phyloP scores from a whole-genome alignment of 805 yeast genomes.

The Candida alai region DNA sequence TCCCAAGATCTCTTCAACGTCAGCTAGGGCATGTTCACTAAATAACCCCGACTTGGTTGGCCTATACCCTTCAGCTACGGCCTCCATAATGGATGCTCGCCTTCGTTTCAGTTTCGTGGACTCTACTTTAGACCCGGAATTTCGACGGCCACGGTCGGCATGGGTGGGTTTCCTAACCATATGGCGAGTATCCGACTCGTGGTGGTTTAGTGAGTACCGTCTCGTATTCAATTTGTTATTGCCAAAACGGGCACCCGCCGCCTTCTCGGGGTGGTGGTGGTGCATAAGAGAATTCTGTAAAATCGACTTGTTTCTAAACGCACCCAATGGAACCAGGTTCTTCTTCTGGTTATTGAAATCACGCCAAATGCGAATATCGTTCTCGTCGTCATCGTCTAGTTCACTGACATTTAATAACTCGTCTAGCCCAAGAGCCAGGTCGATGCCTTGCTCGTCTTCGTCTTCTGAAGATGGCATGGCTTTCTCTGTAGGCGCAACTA shows the following conservation, averaged over 20 bases:
- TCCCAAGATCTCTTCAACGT: slow-evolving; percentile 66
- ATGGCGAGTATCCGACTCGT: slow-evolving; percentile 9
- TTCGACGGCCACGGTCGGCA: neutral
- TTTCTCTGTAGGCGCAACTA: slow-evolving; percentile 13
- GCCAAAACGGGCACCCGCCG: slow-evolving; percentile 1
- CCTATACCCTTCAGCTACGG: slow-evolving; percentile 70
- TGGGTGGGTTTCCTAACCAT: slow-evolving; percentile 5
- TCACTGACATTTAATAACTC: slow-evolving; percentile 87
- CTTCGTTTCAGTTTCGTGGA: slow-evolving; percentile 40
- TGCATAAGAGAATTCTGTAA: slow-evolving; percentile 24
- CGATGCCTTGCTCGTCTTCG: slow-evolving; percentile 12
- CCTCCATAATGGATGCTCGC: slow-evolving; percentile 68
- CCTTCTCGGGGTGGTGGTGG: slow-evolving; percentile 5
- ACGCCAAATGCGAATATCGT: slow-evolving; percentile 47
- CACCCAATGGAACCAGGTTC: slow-evolving; percentile 69
- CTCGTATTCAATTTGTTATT: slow-evolving; percentile 25
- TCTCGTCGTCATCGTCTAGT: slow-evolving; percentile 66
- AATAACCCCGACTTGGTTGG: slow-evolving; percentile 74
- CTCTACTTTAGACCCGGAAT: neutral
- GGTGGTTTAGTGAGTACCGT: slow-evolving; percentile 17
- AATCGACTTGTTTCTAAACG: slow-evolving; percentile 73
- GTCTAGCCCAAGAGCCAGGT: slow-evolving; percentile 51
- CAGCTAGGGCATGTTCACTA: slow-evolving; percentile 69
- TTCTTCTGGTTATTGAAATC: slow-evolving; percentile 43
- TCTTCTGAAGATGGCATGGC: slow-evolving; percentile 19